Base-by-base conservation (phyloP, 768 basidiomycete species). In the Rhizopogon rudus region DNA sequence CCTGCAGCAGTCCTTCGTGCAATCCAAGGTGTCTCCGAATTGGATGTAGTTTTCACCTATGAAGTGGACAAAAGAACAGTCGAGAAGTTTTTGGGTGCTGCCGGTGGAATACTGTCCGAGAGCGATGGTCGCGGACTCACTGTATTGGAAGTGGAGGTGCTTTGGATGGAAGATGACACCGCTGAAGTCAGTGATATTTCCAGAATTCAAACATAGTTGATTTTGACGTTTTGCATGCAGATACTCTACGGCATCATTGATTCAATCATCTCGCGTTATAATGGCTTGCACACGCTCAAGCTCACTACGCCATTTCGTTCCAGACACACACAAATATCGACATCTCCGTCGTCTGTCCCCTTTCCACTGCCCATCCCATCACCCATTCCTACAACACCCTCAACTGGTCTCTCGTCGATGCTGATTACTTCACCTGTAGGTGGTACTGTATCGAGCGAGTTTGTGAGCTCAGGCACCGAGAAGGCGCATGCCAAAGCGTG, bases 41-140 rank as follows among this genome's bases (percentile, higher is more conserved):
- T 69, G 69, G 63, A 64, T 29, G 50, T 69, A 37, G 39, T 69
- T 40, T 69, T 69, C 41, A 61, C 56, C 3, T 57, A 68, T n/a
- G 69, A 66, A 22, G 68, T 69, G n/a, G 68, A 69, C 48, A 69
- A 65, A 60, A 53, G 68, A 46, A 69, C 69, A 0, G 67, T 65
- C 9, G 68, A 71, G 40, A 69, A 69, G 33, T 69, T 69, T 39
- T 64, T 69, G 22, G 65, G 60, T 0, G 55, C 61, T 0, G 63
- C 65, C 16, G 68, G 68, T 14, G 57, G 53, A 35, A 61, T 62
- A 46, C 28, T 69, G 12, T 54, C 63, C 1, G 62, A 60, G 5
- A 54, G 46, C 8, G 44, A 22, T 12, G 16, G 33, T 0, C 56
- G 35, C 9, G 60, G 53, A 9, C 58, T 69, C 41, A 57, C 56